Evolutionary conservation across 2,329 filamentous ascomycete genomes (phyloP), one percentile per base, ranked within the genome.

Genomic region (Aotearoamyces nothofagi): DNA sequence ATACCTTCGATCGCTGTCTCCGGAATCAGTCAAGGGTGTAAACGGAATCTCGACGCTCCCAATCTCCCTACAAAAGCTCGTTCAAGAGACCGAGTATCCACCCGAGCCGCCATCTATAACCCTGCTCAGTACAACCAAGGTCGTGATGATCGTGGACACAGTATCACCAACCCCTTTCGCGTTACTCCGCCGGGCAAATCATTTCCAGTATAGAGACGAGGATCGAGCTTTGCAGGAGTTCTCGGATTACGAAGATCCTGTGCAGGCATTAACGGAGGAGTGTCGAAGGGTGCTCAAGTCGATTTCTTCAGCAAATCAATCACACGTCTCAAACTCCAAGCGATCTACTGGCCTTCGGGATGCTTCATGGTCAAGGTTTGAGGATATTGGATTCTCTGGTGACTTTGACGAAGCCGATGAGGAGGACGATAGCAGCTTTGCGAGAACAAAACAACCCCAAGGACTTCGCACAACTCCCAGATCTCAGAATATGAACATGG

Each of bases 161-260:
- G 87, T 98, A 19, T 98, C 90, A 0, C 84, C 90, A 0, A 94
- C 86, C 0, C 90, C 90, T 0, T 96, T 96, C 53, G 69, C 90
- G 3, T 65, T 98, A 9, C 60, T 98, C 24, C 79, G 90, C 35
- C 74, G 90, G 41, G 83, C 86, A 25, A 93, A 82, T 50, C 79
- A 96, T 50, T 96, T 98, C 50, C 79, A 94, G 53, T 98, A 94
- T 49, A 75, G 86, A 34, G 84, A 93, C 38, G 78, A 84, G 26
- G 84, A 96, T 47, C 63, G 62, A 37, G 80, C 79, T n/a, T 56
- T 98, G 30, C 79, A 83, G 44, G 71, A 79, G 35, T 94, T 90
- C 48, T 78, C 86, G 22, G 74, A 81, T 39, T 93, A 80, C 45
- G 81, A 93, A 5, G 90, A 98, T 46, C 87, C 90, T 0, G 66